These are phyloP conservation scores for Gossypium aridum DNA, from an alignment of 441 rosid genomes.

Conservation along the genomic window DNA sequence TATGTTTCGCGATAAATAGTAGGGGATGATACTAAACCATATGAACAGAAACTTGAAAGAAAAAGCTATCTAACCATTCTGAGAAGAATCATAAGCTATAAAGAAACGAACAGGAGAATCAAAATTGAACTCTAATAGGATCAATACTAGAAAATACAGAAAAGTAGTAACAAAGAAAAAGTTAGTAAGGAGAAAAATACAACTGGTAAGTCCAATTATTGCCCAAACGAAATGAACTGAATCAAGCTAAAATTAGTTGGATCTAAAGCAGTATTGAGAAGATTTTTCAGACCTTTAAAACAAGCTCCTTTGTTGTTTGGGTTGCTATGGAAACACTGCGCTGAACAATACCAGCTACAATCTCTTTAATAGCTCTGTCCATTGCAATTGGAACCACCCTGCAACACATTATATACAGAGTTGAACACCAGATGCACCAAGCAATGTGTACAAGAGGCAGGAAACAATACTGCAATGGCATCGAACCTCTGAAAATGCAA, in stretches of 20 bases:
- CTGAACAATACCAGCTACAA: conserved; percentile 90
- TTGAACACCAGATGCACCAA: neutral
- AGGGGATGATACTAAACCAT: neutral
- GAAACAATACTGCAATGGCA: conserved; percentile 13
- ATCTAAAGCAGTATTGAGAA: neutral
- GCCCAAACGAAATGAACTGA: neutral
- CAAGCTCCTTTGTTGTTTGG: conserved; percentile 98
- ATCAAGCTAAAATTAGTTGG: neutral
- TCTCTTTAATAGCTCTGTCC: conserved; percentile 97
- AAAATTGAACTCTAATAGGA: neutral
- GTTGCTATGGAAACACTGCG: conserved; percentile 98
- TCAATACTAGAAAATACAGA: neutral
- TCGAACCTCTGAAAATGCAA: conserved; percentile 91
- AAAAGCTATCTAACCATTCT: neutral
- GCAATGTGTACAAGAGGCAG: neutral
- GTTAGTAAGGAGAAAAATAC: neutral
- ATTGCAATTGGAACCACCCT: conserved; percentile 93
- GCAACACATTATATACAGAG: conserved; percentile 8
- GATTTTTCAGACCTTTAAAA: conserved; percentile 65
- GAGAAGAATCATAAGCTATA: neutral
- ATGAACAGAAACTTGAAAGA: neutral
- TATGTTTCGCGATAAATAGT: neutral
- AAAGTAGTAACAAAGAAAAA: neutral
- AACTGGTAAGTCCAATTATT: neutral
- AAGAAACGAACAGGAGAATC: neutral